These are phyloP conservation scores for Oryza longistaminata DNA, from an alignment of 176 grass and related monocot genomes.

Conservation along the genomic window DNA sequence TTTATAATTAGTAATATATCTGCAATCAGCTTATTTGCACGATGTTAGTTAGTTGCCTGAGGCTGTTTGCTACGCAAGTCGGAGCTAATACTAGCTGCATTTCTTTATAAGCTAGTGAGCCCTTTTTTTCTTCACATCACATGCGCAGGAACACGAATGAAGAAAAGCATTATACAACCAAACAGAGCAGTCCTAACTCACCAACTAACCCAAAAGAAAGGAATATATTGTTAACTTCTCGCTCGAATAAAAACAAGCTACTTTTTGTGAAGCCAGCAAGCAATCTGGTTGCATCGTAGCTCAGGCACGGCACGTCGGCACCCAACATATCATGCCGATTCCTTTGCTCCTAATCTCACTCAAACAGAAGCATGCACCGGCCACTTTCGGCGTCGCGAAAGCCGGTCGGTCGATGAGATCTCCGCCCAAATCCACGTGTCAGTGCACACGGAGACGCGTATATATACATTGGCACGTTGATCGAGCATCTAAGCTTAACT, in stretches of 20 bases:
- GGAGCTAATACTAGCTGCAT: neutral
- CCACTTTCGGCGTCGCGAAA: conserved; percentile 21
- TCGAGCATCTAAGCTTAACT: neutral
- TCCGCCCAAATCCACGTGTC: neutral
- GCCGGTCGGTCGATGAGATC: neutral
- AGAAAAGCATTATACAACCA: neutral
- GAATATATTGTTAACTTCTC: neutral
- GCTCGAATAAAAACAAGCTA: neutral
- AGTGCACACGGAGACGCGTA: neutral
- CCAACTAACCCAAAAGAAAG: neutral
- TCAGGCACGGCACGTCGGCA: neutral
- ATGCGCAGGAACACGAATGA: neutral
- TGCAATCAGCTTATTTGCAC: too few relatives aligned
- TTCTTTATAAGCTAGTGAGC: neutral
- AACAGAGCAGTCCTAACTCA: neutral
- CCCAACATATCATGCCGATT: neutral
- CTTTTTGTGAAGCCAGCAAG: neutral
- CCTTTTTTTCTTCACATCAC: conserved; percentile 11
- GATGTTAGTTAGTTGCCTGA: too few relatives aligned
- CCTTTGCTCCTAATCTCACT: conserved; percentile 43
- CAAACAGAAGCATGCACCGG: neutral
- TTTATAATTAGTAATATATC: too few relatives aligned
- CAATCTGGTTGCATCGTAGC: neutral
- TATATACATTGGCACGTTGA: neutral
- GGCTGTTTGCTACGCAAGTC: neutral